phyloP scores from a whole-genome alignment of 257 asterid genomes.

The Gynochthodes officinalis region DNA sequence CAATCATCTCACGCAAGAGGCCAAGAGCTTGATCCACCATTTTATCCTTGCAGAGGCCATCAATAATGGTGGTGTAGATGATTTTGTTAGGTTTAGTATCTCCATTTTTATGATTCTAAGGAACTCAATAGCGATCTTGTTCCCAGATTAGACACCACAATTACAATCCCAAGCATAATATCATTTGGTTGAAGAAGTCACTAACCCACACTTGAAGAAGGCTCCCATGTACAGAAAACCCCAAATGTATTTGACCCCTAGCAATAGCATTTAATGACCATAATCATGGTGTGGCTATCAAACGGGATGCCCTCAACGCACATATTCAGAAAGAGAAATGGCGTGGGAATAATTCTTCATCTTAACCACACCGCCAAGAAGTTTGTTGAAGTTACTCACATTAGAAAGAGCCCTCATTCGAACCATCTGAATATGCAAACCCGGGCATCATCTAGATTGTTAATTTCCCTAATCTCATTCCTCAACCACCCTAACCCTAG shows the following conservation, averaged over 20 bases:
- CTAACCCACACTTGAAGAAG: constrained; percentile 27
- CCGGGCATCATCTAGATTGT: too few species aligned
- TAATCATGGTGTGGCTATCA: constrained; percentile 2
- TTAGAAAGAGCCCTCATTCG: constrained; percentile 23
- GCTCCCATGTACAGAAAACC: constrained; percentile 20
- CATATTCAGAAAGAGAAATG: neutral
- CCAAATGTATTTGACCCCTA: constrained; percentile 9
- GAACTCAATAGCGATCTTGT: constrained; percentile 12
- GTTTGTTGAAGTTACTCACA: constrained; percentile 3
- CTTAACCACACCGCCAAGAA: too few species aligned
- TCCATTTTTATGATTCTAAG: neutral
- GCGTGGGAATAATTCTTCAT: neutral
- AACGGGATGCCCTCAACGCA: neutral
- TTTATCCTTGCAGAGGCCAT: constrained; percentile 24
- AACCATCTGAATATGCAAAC: too few species aligned
- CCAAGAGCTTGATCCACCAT: constrained; percentile 22
- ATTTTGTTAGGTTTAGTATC: constrained; percentile 10
- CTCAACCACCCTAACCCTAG: too few species aligned
- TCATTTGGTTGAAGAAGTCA: too few species aligned
- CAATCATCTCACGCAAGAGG: constrained; percentile 21
- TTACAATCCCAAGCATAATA: too few species aligned
- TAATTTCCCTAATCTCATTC: constrained; percentile 5
- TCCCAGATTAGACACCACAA: constrained; percentile 33
- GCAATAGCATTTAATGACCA: too few species aligned
- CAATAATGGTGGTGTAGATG: constrained; percentile 10